Base-by-base conservation (phyloP, 2,329 filamentous ascomycete genomes). In the Cercospora berteroae region DNA sequence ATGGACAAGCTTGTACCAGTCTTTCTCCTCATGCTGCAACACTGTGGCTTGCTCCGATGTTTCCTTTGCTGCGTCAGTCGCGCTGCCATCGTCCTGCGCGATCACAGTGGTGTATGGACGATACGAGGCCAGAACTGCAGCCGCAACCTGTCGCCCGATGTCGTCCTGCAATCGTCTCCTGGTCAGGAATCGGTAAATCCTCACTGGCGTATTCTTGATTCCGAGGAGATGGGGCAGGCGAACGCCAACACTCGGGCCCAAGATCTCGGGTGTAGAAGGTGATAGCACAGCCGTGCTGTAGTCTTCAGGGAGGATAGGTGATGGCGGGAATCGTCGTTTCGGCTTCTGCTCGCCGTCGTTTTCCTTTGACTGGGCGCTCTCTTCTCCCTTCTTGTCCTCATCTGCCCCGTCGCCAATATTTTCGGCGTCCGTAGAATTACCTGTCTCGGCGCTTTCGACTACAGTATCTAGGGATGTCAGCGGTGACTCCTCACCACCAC, bases 181-280 rank as follows among this genome's bases (percentile, higher is more conserved):
- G 78, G 90, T 96, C 68, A 99, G 84, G 85, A 94, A 99, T 71
- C 95, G 91, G 76, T 90, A 91, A 68, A 98, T 84, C 68, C 95
- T 90, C 71, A 89, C 90, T 0, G 93, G 91, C 2, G 94, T 97
- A 81, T 95, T 94, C 70, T 91, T 83, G 83, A 99, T 96, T 68
- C 95, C 95, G 31, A 99, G 89, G 67, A 97, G 86, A 78, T 98
- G 94, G 0, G 94, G 94, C 79, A 96, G 91, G 50, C 87, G 83
- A 67, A 99, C 85, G 13, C 90, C 85, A 25, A 86, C 83, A 5
- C 90, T 89, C 52, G 93, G 93, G 42, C 89, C 87, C 75, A 99
- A 88, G 67, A 89, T 86, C 69, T 83, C 76, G 3, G 94, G 94
- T 52, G 90, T 86, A 55, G 85, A 83, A 31, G 84, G 77, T 0